Evolutionary conservation across 192 early-diverging fungal species (phyloP), one percentile per base, ranked within the genome.

Genomic region (Obelidium mucronatum): DNA sequence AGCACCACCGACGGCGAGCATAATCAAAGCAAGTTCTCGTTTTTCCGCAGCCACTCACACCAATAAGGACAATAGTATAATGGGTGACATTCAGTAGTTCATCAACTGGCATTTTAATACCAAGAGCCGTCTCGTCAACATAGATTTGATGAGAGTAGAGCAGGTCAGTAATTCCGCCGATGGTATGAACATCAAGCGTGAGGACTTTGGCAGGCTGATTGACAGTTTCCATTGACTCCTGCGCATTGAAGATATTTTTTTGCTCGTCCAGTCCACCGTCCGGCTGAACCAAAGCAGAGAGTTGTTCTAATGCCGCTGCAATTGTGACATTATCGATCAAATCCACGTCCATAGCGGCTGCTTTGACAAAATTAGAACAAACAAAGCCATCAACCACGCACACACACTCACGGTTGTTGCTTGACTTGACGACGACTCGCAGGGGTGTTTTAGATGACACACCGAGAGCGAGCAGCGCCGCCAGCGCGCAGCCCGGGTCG

Each of bases 81-180:
- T 24, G 5, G 40, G 37, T 28, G 67, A 68, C 51, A 13, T 68
- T 48, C 67, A 68, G 42, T 28, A 68, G 51, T 28, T 68, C 67
- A 28, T 68, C 67, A 48, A 68, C 40, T 68, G 67, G 67, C 67
- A 68, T 68, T 40, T 44, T 68, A 24, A 68, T 40, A 34, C 63
- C 63, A 28, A 68, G 17, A 24, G 44, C 30, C 8, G 40, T n/a
- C 67, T 68, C 44, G 51, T 68, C 67, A 51, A 51, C 67, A 35
- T 68, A 68, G 15, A 68, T 68, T 28, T 68, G 24, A 68, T 53
- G 44, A 35, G 67, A 68, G 67, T 48, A 68, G 39, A 68, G 67
- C 40, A 68, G 30, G 28, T 68, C 67, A 31, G 67, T 37, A 48
- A 68, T 51, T 68, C 67, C 67, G 30, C 30, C 51, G 26, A 68